Evolutionary conservation across 352 stramenopile genomes (phyloP).

Genomic region (Pythium coloratum): DNA sequence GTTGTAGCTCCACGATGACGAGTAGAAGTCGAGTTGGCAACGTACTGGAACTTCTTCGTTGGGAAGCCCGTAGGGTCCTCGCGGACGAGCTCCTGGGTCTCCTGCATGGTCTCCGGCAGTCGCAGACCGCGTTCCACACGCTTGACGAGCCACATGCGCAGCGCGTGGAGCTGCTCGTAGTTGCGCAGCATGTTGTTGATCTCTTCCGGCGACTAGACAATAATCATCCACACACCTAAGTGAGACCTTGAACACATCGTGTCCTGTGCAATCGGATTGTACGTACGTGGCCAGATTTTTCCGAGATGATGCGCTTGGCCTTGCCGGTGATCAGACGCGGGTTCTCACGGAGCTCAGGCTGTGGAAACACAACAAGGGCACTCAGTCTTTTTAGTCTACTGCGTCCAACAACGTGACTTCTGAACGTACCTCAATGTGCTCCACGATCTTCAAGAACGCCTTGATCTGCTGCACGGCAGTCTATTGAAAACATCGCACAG

Average conservation of each 20-base stretch:
- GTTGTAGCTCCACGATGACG: neutral
- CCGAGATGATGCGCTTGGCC: constrained; percentile 75
- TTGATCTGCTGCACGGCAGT: constrained; percentile 87
- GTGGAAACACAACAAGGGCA: neutral
- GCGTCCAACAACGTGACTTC: too few species aligned
- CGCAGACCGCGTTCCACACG: constrained; percentile 72
- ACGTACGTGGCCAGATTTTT: constrained; percentile 81
- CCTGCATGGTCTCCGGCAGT: constrained; percentile 73
- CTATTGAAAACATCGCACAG: constrained; percentile 27
- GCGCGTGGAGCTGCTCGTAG: constrained; percentile 76
- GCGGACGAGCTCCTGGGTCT: constrained; percentile 80
- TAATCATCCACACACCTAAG: neutral
- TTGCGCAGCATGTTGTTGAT: constrained; percentile 88
- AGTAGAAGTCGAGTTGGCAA: neutral
- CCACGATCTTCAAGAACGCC: constrained; percentile 74
- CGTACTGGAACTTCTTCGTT: constrained; percentile 77
- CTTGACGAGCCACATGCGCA: constrained; percentile 80
- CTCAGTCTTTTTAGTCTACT: neutral
- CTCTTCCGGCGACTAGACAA: constrained; percentile 66
- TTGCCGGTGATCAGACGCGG: constrained; percentile 84
- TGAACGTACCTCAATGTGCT: constrained; percentile 59
- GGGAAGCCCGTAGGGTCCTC: constrained; percentile 85
- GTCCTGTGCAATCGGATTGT: neutral
- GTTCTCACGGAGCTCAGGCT: constrained; percentile 70
- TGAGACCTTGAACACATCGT: neutral